phyloP scores from a whole-genome alignment of 805 yeast species.

The Yarrowia osloensis region DNA sequence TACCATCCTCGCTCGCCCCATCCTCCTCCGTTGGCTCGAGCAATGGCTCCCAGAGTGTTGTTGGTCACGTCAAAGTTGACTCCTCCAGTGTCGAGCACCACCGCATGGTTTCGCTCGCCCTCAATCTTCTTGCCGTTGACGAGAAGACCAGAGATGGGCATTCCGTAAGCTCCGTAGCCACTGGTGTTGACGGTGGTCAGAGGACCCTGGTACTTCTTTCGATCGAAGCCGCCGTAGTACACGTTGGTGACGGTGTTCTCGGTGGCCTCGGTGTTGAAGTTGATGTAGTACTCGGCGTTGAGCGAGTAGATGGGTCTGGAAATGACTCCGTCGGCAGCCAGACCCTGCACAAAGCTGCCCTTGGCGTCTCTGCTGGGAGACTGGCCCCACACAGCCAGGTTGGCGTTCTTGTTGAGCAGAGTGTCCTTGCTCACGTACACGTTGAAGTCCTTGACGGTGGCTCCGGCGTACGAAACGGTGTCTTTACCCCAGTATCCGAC shows the following conservation, averaged over 20 bases:
- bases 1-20: background rate
- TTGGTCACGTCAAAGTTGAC: background rate
- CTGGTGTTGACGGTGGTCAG: background rate
- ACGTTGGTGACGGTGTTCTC: background rate
- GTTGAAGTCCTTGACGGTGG: background rate
- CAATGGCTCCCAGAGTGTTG: background rate
- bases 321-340: background rate
- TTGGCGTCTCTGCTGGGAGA: background rate
- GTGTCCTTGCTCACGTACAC: background rate
- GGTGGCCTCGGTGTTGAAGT: background rate
- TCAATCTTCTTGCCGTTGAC: background rate
- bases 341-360: background rate
- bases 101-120: background rate
- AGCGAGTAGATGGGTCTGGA: background rate
- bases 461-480: background rate
- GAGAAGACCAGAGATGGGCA: background rate
- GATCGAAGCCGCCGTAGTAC: background rate
- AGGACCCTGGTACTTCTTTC: background rate
- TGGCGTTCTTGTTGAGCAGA: background rate
- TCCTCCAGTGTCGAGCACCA: background rate
- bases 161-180: background rate
- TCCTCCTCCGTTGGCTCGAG: background rate
- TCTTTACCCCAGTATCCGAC: background rate
- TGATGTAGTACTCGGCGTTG: background rate
- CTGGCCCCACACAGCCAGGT: background rate